Evolutionary conservation across 2,329 filamentous ascomycete species (phyloP).

Genomic region (Venturia nashicola): DNA sequence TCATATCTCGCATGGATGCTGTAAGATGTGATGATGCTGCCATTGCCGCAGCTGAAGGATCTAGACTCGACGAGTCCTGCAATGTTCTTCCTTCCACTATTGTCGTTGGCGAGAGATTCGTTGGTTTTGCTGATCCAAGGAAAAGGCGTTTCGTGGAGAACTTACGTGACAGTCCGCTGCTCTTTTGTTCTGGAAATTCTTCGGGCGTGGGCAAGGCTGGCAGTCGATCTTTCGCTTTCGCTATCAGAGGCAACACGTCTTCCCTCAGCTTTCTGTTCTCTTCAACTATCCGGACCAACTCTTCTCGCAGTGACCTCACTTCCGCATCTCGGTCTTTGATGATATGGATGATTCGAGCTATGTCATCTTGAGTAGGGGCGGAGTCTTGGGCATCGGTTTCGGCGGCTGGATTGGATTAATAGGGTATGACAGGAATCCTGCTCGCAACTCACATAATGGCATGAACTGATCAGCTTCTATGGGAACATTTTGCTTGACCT

Average conservation of each 20-base stretch:
- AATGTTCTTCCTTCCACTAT: constrained; percentile 31
- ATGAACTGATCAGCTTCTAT: constrained; percentile 90
- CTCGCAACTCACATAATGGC: constrained; percentile 60
- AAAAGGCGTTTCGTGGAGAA: constrained; percentile 42
- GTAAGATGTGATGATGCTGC: constrained; percentile 39
- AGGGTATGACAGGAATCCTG: neutral
- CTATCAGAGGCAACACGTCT: constrained; percentile 81
- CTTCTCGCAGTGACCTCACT: constrained; percentile 56
- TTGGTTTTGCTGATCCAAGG: constrained; percentile 31
- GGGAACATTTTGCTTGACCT: constrained; percentile 83
- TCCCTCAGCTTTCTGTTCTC: constrained; percentile 83
- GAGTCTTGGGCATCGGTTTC: constrained; percentile 79
- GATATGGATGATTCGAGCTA: constrained; percentile 80
- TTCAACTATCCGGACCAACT: constrained; percentile 44
- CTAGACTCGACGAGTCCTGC: constrained; percentile 30
- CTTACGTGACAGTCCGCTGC: constrained; percentile 37
- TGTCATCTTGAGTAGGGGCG: constrained; percentile 82
- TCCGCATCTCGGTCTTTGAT: constrained; percentile 80
- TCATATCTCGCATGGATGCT: constrained; percentile 28
- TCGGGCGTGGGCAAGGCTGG: constrained; percentile 61
- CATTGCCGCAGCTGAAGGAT: constrained; percentile 38
- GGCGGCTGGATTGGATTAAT: constrained; percentile 49
- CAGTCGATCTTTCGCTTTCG: constrained; percentile 81
- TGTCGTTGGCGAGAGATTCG: constrained; percentile 37
- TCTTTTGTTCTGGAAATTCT: constrained; percentile 20